Percentiles rank a stretch among this genome's conserved stretches.
phyloP scores from a whole-genome alignment of 2,329 filamentous ascomycete genomes.

The Diaporthe aspalathi region DNA sequence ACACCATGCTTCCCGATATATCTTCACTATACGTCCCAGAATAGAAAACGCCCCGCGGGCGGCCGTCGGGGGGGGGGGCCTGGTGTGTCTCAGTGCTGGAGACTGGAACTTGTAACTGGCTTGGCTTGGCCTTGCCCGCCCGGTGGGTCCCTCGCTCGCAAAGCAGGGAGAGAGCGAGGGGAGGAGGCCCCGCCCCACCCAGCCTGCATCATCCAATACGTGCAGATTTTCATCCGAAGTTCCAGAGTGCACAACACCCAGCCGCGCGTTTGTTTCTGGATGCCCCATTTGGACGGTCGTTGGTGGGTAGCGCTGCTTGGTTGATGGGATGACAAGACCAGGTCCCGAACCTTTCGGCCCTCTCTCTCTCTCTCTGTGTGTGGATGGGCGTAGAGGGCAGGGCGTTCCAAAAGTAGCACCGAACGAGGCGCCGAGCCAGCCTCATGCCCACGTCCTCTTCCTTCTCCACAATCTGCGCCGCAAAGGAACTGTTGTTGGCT shows the following conservation, averaged over 20 bases:
- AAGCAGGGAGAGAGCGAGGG: too few species aligned
- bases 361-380: neutral
- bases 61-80: neutral
- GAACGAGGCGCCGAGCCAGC: slow-evolving; percentile 8
- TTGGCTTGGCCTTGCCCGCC: slow-evolving; percentile 1
- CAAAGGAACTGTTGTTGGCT: neutral
- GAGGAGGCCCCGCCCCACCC: neutral
- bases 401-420: slow-evolving; percentile 12
- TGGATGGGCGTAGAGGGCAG: neutral
- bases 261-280: slow-evolving; percentile 22
- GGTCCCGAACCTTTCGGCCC: neutral
- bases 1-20: slow-evolving; percentile 8
- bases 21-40: neutral
- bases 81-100: neutral
- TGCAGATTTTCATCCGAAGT: neutral
- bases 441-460: neutral
- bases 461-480: slow-evolving; percentile 1
- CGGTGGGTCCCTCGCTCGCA: neutral
- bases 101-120: neutral
- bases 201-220: neutral
- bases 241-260: neutral
- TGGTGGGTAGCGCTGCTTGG: neutral
- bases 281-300: neutral
- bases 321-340: neutral
- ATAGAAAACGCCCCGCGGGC: neutral